Base-by-base conservation (phyloP, 805 yeast genomes). In the Kockiozyma suomiensis region DNA sequence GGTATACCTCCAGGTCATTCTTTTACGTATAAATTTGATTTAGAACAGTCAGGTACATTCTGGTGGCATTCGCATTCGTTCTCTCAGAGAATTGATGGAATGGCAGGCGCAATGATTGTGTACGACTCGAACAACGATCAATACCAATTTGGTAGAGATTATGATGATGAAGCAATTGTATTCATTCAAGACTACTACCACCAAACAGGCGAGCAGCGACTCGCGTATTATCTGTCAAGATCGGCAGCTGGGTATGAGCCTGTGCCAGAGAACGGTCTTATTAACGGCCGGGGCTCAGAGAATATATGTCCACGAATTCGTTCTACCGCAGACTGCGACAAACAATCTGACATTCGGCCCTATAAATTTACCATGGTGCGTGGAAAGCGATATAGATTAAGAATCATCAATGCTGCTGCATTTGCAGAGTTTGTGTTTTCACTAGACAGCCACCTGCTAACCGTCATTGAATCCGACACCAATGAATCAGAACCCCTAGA, bases 41-140 rank as follows among this genome's bases (percentile, higher is more conserved):
- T 75, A 2, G 69, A 72, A 49, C 82, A 79, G 56, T 69, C 73
- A 30, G 86, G 86, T 0, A 77, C 84, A 0, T 79, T 72, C 54
- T 82, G 86, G 86, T 82, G 82, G 68, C 86, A 82, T 62, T 76
- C 84, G 3, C 86, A 82, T 54, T 74, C 72, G 66, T 81, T 80
- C 43, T 75, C 81, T 3, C 94, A 94, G 49, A 83, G 82, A 66
- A 85, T 86, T 88, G 51, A 49, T 26, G 83, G 82, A 51, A 90
- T 87, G 56, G 81, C 85, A 38, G 79, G 91, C 49, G 97, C 92
- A 67, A 75, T 91, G 50, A 87, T 90, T 1, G 71, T 91, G 45
- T 86, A 90, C 70, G 91, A 91, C 71, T 80, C 79, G 69, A 97
- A 90, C 10, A 28, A 58, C 28, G 62, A 58, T 23, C 41, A 40